Base-by-base conservation (phyloP, 2,329 filamentous ascomycete species). In the Didymella exigua region DNA sequence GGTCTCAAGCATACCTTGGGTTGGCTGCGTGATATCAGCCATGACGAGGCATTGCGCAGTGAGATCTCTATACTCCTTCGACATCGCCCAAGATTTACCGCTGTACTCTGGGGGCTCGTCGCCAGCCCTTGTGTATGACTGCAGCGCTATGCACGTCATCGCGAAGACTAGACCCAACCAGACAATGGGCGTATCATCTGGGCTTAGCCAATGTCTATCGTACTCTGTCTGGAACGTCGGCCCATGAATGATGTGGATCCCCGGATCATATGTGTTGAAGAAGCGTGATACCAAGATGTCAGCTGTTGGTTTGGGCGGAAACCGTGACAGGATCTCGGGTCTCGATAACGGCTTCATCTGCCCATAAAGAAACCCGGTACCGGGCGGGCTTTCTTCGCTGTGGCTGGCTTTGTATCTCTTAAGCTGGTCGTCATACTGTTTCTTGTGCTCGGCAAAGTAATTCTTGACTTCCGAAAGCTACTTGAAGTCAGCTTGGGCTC, bases 401-500 rank as follows among this genome's bases (percentile, higher is more conserved):
- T 89, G 91, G 33, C 85, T 85, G 38, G 85, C 85, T 71, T 88
- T 84, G 46, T 96, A 86, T 65, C 86, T 89, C 65, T 90, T 86
- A 64, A 91, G 86, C 34, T 93, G 92, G 54, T 87, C 87, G 70
- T 96, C 91, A 56, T 93, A 82, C 62, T 97, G 92, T 70, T 95
- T 93, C 74, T 95, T 96, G 76, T 97, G 91, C 30, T 83, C 86
- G 16, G 79, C 77, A 68, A 96, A 98, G 77, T 95, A 97, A 64
- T 89, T 93, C 71, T 93, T 96, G 23, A 99, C 93, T 78, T 99
- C 95, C 9, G 90, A 82, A 60, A 99, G 95, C 83, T 89, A 57
- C 19, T 18, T 3, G 2, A 16, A 13, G 49, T 71, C 36, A 69
- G 64, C 18, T 7, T 2, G 8, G 2, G 16, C 5, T 18, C 8